Evolutionary conservation across 2,329 filamentous ascomycete species (phyloP).

Genomic region (Trichoderma sp.): DNA sequence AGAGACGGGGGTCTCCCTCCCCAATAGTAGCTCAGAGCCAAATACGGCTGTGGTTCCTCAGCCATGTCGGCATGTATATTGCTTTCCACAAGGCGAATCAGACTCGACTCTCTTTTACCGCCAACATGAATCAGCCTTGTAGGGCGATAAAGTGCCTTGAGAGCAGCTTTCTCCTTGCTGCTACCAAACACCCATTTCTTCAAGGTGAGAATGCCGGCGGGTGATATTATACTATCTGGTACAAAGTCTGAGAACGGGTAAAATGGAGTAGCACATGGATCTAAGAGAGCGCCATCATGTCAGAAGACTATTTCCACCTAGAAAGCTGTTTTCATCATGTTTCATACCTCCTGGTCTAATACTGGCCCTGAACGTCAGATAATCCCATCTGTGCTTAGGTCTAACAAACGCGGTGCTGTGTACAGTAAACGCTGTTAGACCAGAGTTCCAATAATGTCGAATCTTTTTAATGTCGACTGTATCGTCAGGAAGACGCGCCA

Average conservation of each 20-base stretch:
- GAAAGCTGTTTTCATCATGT: neutral
- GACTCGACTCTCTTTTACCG: neutral
- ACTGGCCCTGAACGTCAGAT: neutral
- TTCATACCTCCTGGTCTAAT: neutral
- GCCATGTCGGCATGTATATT: neutral
- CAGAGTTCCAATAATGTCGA: neutral
- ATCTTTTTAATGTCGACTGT: neutral
- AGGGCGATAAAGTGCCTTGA: neutral
- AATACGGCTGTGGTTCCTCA: neutral
- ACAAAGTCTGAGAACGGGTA: neutral
- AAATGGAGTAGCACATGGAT: neutral
- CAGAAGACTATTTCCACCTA: neutral
- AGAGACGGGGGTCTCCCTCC: neutral
- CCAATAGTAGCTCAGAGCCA: conserved; percentile 11
- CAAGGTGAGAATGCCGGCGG: neutral
- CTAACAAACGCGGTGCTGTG: neutral
- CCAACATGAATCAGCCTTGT: neutral
- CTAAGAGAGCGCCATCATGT: neutral
- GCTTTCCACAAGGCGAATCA: neutral
- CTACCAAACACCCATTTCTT: conserved; percentile 1
- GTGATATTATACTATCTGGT: neutral
- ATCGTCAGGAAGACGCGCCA: neutral
- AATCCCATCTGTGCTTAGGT: neutral
- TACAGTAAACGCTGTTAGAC: neutral
- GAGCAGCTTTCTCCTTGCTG: neutral